Evolutionary conservation across 2,329 filamentous ascomycete genomes (phyloP).

Genomic region (Fusarium annulatum): DNA sequence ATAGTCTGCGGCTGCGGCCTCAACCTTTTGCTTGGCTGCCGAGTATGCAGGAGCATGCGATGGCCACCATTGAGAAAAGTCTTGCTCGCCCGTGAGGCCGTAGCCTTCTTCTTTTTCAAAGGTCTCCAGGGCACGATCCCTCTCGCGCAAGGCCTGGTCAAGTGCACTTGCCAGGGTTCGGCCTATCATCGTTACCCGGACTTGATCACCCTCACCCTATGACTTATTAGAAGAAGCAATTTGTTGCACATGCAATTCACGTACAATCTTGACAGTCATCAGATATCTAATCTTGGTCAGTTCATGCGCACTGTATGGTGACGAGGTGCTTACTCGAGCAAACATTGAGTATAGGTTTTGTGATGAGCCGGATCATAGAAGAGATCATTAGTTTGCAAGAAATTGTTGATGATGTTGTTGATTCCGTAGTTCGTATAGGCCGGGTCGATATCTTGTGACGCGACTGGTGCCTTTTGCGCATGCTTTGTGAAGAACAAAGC

Average conservation of each 20-base stretch:
- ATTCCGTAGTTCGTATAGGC: constrained; percentile 33
- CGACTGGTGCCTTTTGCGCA: constrained; percentile 34
- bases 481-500: constrained; percentile 37
- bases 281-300: constrained; percentile 11
- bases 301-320: neutral
- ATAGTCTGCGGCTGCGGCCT: constrained; percentile 18
- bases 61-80: constrained; percentile 33
- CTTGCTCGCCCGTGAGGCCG: constrained; percentile 18
- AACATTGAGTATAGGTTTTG: constrained; percentile 31
- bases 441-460: constrained; percentile 24
- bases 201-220: constrained; percentile 13
- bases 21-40: constrained; percentile 20
- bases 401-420: constrained; percentile 32
- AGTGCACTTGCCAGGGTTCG: constrained; percentile 10
- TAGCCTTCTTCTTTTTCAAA: constrained; percentile 28
- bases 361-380: constrained; percentile 35
- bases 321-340: constrained; percentile 17
- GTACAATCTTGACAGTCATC: constrained; percentile 29
- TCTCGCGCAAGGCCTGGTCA: constrained; percentile 21
- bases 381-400: constrained; percentile 27
- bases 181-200: neutral
- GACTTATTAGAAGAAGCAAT: neutral
- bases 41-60: constrained; percentile 22
- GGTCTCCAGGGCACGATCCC: constrained; percentile 12
- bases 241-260: neutral